Evolutionary conservation across 371 early-diverging fungal genomes (phyloP).

Genomic region (Sporodiniella umbellata): DNA sequence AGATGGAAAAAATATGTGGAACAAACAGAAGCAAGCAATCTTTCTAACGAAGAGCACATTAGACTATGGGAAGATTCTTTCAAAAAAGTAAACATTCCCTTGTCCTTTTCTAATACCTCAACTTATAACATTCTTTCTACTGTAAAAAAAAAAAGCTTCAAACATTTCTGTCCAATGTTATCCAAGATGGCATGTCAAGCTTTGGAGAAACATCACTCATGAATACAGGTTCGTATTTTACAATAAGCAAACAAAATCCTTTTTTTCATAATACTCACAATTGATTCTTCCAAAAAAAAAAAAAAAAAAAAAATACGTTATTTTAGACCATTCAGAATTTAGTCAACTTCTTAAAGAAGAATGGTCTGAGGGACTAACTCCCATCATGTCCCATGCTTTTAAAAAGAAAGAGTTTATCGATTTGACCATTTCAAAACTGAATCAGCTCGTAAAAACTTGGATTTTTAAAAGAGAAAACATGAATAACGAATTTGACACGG

Average conservation of each 20-base stretch:
- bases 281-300: no score
- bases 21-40: conserved; percentile 10
- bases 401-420: conserved; percentile 10
- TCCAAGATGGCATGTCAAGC: conserved; percentile 15
- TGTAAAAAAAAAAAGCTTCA: conserved; percentile 13
- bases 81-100: conserved; percentile 9
- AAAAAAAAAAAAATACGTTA: no score
- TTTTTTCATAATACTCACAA: no score
- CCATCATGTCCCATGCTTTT: conserved; percentile 7
- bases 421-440: conserved; percentile 13
- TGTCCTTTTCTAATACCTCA: not conserved
- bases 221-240: not conserved
- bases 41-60: conserved; percentile 8
- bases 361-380: conserved; percentile 10
- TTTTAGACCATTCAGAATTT: not conserved
- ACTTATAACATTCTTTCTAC: not conserved
- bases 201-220: conserved; percentile 5
- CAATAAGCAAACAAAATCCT: not conserved
- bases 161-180: conserved; percentile 12
- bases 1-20: conserved; percentile 19
- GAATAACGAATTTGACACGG: conserved; percentile 9
- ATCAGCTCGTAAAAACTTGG: conserved; percentile 17
- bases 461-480: conserved; percentile 16
- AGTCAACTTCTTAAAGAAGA: conserved; percentile 12
- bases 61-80: conserved; percentile 20